Conservation (phyloP, 2,329 filamentous ascomycete genomes). For the Colletotrichum phormii region DNA sequence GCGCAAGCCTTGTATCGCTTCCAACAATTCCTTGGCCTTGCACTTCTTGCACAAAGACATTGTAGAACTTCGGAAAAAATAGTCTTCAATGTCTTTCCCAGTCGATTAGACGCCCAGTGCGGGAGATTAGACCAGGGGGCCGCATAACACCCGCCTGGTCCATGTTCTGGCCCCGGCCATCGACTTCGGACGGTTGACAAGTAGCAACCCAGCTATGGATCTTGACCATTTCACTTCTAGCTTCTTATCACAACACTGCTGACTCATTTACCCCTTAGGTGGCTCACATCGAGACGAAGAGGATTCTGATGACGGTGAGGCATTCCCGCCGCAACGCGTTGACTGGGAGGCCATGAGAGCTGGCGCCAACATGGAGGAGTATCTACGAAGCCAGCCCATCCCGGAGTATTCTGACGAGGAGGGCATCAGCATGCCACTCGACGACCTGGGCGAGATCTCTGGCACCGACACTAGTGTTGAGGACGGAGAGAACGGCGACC, state of each 20-base stretch:
- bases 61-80: neutral
- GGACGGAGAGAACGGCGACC: slow-evolving; percentile 42
- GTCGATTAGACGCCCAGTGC: neutral
- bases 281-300: slow-evolving; percentile 32
- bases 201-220: slow-evolving; percentile 5
- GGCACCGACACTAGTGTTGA: slow-evolving; percentile 46
- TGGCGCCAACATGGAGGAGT: slow-evolving; percentile 32
- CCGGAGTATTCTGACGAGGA: slow-evolving; percentile 36
- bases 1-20: neutral
- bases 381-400: slow-evolving; percentile 27
- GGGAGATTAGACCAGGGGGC: neutral
- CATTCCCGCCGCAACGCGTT: slow-evolving; percentile 32
- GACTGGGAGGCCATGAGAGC: slow-evolving; percentile 36
- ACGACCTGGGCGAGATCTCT: slow-evolving; percentile 35
- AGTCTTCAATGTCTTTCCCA: neutral
- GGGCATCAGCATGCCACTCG: slow-evolving; percentile 21
- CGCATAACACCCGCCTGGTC: slow-evolving; percentile 6
- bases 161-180: slow-evolving; percentile 1
- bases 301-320: slow-evolving; percentile 31
- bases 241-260: slow-evolving; percentile 6
- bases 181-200: slow-evolving; percentile 21
- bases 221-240: slow-evolving; percentile 9
- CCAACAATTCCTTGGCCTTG: neutral
- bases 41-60: neutral
- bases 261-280: slow-evolving; percentile 25